Base-by-base conservation (phyloP, 371 early-diverging fungal genomes). In the Zopfochytrium polystomum region DNA sequence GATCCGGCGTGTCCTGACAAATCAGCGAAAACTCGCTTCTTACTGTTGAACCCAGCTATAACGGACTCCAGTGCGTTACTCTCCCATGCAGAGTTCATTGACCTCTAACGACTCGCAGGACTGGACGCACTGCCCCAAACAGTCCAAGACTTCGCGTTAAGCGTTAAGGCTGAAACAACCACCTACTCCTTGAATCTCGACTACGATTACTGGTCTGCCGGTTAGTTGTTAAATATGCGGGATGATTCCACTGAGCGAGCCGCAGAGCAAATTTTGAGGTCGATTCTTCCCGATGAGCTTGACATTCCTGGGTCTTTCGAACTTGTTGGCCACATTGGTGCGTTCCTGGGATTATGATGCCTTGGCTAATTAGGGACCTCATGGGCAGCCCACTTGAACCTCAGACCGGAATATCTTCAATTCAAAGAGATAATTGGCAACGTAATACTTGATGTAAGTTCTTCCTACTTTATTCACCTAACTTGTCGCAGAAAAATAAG, bases 321-420 rank as follows among this genome's bases (percentile, higher is more conserved):
- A 30, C 87, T 92, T 38, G 85, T 95, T 53, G 98, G 98, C 7
- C 97, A 98, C 74, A 96, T 98, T 67, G 95, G 90, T 87, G 15
- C 15, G 44, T 27, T 5, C 23, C 27, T 20, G 22, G 43, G 22
- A 9, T 11, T 3, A 49, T 31, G 4, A 33, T 34, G 54, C 38
- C n/a, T n/a, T 25, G 30, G 42, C 2, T 88, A 9, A 92, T 93
- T 9, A 81, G 88, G 6, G 96, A 84, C 90, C 96, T 0, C 98
- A 95, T 66, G 85, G 95, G 83, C 65, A 86, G 92, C 98, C 0
- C 99, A 98, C 66, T 85, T 99, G 85, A 99, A 99, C 69, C 71
- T 99, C 50, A 82, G 92, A 34, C 92, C 92, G 27, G 88, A 93
- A 60, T 87, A 88, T 50, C 74, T 85, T 18, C 95, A 91, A 9